Conservation (phyloP, 495 filamentous ascomycete genomes). For the Penicillium coffeae region DNA sequence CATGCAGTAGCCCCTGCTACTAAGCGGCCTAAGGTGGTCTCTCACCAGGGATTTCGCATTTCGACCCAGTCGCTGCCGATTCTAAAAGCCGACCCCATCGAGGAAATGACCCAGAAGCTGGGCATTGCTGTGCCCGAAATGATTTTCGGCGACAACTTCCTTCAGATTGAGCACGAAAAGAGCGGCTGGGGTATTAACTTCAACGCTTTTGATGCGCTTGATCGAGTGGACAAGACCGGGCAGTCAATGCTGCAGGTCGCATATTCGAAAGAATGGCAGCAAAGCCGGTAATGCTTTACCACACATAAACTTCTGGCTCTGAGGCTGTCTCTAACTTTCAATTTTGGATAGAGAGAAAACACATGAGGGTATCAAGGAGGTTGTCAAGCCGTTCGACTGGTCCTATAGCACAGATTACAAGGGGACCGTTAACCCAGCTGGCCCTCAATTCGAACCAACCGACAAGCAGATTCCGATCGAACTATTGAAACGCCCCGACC, state of each 20-base stretch:
- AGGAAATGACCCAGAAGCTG: slow-evolving; percentile 71
- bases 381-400: slow-evolving; percentile 97
- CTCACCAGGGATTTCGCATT: slow-evolving; percentile 63
- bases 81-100: slow-evolving; percentile 84
- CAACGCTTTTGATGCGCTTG: slow-evolving; percentile 79
- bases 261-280: slow-evolving; percentile 87
- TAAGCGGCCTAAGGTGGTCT: slow-evolving; percentile 34
- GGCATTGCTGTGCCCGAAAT: slow-evolving; percentile 91
- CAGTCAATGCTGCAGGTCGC: slow-evolving; percentile 85
- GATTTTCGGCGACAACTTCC: slow-evolving; percentile 96
- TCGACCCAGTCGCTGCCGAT: slow-evolving; percentile 84
- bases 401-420: slow-evolving; percentile 86
- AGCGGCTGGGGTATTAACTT: slow-evolving; percentile 75
- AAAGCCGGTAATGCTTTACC: slow-evolving; percentile 53
- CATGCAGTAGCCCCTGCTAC: slow-evolving; percentile 25
- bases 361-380: slow-evolving; percentile 84
- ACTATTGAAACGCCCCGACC: slow-evolving; percentile 77
- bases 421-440: slow-evolving; percentile 52
- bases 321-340: background rate
- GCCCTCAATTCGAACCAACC: slow-evolving; percentile 46
- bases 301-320: background rate
- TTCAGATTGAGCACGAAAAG: slow-evolving; percentile 63
- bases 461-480: slow-evolving; percentile 71
- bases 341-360: slow-evolving; percentile 62
- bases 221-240: slow-evolving; percentile 90